Conservation (phyloP, 177 flowering plant species). For the Telopea speciosissima region DNA sequence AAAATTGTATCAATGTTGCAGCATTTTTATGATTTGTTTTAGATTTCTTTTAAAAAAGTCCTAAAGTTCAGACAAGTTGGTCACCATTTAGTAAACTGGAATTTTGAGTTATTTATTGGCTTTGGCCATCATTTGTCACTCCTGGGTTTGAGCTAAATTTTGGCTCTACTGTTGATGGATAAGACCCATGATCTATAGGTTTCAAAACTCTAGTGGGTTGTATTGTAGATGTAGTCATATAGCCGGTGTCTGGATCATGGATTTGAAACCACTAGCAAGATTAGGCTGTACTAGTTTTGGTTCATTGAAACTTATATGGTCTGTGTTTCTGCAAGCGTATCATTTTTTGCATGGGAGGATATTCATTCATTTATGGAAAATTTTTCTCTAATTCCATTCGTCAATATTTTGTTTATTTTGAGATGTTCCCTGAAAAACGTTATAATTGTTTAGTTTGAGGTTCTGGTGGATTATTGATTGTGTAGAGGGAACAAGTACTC, state of each 20-base stretch:
- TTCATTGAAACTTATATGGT: neutral
- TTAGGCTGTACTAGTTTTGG: neutral
- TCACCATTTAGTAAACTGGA: neutral
- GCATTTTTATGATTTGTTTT: too few species aligned
- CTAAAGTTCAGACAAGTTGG: too few species aligned
- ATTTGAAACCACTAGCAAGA: neutral
- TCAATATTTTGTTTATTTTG: neutral
- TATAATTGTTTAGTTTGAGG: neutral
- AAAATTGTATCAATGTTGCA: too few species aligned
- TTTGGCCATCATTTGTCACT: neutral
- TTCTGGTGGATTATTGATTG: conserved; percentile 9
- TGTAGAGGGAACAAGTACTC: conserved; percentile 47
- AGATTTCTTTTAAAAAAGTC: too few species aligned
- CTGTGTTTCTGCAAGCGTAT: neutral
- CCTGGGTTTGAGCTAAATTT: neutral
- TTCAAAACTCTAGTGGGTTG: neutral
- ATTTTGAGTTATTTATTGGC: neutral
- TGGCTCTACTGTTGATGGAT: neutral
- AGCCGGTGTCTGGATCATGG: neutral
- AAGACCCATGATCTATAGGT: neutral
- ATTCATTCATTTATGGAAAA: neutral
- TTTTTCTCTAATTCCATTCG: neutral
- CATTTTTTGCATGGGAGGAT: neutral
- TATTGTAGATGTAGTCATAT: neutral
- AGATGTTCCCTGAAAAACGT: neutral